Percentiles rank a stretch among this genome's conserved stretches.
phyloP scores from a whole-genome alignment of 805 yeast species.

The Lipomyces lipofer region DNA sequence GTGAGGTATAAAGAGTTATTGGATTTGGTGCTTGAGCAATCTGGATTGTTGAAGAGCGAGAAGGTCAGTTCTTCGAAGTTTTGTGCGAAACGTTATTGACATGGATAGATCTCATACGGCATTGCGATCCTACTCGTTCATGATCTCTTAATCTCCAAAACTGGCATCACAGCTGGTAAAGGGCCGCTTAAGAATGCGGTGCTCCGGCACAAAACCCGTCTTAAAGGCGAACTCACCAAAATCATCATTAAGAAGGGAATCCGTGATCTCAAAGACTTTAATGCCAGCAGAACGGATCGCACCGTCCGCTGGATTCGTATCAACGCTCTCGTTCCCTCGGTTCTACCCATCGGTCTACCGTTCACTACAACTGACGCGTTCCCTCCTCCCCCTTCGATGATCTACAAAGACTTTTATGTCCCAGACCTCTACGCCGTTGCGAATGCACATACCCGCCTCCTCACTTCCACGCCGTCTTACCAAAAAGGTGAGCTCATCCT shows the following conservation, averaged over 20 bases:
- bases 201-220: slow-evolving; percentile 72
- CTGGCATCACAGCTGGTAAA: slow-evolving; percentile 86
- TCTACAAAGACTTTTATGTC: slow-evolving; percentile 72
- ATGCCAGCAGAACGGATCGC: slow-evolving; percentile 17
- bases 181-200: slow-evolving; percentile 82
- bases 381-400: slow-evolving; percentile 49
- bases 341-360: slow-evolving; percentile 11
- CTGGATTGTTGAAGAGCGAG: slow-evolving; percentile 60
- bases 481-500: slow-evolving; percentile 76
- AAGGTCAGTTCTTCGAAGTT: slow-evolving; percentile 27
- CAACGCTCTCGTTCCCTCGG: slow-evolving; percentile 59
- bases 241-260: slow-evolving; percentile 73
- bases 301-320: slow-evolving; percentile 51
- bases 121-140: slow-evolving; percentile 70
- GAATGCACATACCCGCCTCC: slow-evolving; percentile 57
- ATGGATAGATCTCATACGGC: slow-evolving; percentile 48
- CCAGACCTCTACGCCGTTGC: slow-evolving; percentile 80
- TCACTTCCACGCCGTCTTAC: slow-evolving; percentile 70
- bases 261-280: slow-evolving; percentile 43
- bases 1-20: slow-evolving; percentile 69
- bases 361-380: slow-evolving; percentile 19
- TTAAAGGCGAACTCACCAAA: slow-evolving; percentile 78
- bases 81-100: background rate
- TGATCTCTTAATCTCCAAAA: slow-evolving; percentile 72
- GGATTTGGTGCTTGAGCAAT: slow-evolving; percentile 59